Percentiles rank a stretch among this genome's conserved stretches.
Evolutionary conservation across 371 early-diverging fungal species (phyloP).

Genomic region (Funneliformis caledonium): DNA sequence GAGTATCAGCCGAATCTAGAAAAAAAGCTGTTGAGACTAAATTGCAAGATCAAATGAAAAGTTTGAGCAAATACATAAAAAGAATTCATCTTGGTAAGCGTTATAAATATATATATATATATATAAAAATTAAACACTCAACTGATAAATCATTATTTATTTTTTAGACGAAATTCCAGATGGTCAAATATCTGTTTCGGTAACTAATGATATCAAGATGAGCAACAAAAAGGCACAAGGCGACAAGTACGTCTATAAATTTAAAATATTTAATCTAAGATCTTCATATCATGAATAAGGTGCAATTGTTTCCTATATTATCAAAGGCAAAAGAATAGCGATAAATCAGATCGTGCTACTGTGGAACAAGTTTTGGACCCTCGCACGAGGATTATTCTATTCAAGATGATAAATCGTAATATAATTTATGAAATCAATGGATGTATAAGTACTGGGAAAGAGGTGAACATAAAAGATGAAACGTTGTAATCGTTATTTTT

Average conservation of each 20-base stretch:
- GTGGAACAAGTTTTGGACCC: constrained; percentile 98
- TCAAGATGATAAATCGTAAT: constrained; percentile 92
- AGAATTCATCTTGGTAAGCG: constrained; percentile 33
- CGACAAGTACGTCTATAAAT: constrained; percentile 56
- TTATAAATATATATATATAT: no score
- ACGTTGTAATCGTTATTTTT: background rate
- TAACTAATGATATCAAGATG: constrained; percentile 62
- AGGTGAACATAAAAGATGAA: constrained; percentile 53
- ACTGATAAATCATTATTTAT: background rate
- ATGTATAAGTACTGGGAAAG: constrained; percentile 98
- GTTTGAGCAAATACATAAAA: constrained; percentile 24
- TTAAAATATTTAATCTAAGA: background rate
- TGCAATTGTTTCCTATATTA: background rate
- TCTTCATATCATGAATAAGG: background rate
- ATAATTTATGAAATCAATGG: constrained; percentile 95
- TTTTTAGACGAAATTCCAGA: background rate
- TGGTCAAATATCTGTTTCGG: constrained; percentile 50
- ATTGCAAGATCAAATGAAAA: constrained; percentile 20
- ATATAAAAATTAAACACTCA: background rate
- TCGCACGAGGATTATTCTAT: constrained; percentile 95
- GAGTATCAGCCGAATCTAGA: background rate
- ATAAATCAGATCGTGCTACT: constrained; percentile 98
- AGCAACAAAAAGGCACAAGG: constrained; percentile 85
- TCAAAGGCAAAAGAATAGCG: constrained; percentile 56
- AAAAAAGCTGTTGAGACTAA: background rate